Conservation (phyloP, 2,329 filamentous ascomycete species). For the Rutstroemia sp. region DNA sequence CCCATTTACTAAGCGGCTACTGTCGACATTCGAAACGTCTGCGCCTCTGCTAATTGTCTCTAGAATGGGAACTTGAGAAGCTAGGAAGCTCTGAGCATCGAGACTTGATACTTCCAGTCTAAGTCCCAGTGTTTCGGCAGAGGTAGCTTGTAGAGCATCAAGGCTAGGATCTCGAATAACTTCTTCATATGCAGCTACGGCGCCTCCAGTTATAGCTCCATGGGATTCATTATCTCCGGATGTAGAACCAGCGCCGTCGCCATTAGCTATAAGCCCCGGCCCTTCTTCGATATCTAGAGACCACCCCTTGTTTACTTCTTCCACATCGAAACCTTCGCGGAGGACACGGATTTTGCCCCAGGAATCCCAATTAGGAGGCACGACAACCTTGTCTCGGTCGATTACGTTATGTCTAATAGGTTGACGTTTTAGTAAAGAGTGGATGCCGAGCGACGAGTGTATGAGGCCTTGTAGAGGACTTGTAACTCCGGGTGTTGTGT, state of each 20-base stretch:
- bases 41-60: conserved; percentile 52
- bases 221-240: conserved; percentile 13
- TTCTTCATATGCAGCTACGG: conserved; percentile 69
- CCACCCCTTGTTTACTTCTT: conserved; percentile 80
- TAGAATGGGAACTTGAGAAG: conserved; percentile 65
- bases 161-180: conserved; percentile 69
- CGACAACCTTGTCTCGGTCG: conserved; percentile 86
- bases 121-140: conserved; percentile 33
- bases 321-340: conserved; percentile 85
- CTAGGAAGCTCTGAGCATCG: conserved; percentile 72
- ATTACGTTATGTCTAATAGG: conserved; percentile 85
- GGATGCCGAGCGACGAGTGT: conserved; percentile 80
- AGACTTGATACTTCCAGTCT: conserved; percentile 53
- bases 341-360: conserved; percentile 95
- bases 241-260: conserved; percentile 18
- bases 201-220: conserved; percentile 38
- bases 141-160: conserved; percentile 49
- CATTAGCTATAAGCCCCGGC: conserved; percentile 32
- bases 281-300: conserved; percentile 67
- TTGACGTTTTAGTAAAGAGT: conserved; percentile 71
- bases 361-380: conserved; percentile 96
- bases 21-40: conserved; percentile 39
- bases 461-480: conserved; percentile 74
- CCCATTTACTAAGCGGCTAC: conserved; percentile 18
- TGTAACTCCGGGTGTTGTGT: conserved; percentile 68